phyloP scores from a whole-genome alignment of 805 yeast species.

The Cyberlindnera xylosilytica region DNA sequence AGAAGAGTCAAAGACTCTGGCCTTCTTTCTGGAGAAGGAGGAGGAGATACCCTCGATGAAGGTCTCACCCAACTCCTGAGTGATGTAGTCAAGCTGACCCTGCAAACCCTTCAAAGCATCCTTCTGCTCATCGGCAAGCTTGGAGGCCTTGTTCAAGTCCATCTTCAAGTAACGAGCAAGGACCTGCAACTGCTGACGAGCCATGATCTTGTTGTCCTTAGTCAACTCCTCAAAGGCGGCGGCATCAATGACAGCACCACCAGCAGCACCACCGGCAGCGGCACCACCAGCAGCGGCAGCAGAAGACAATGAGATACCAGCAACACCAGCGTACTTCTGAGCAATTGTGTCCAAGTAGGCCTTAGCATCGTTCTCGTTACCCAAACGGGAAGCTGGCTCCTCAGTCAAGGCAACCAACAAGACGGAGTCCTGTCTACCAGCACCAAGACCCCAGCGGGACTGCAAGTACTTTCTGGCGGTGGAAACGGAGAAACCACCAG shows the following conservation, averaged over 20 bases:
- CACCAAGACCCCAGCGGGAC: slow-evolving; percentile 86
- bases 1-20: slow-evolving; percentile 93
- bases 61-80: slow-evolving; percentile 80
- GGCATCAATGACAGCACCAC: slow-evolving; percentile 87
- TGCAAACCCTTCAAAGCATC: slow-evolving; percentile 83
- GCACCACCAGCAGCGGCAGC: slow-evolving; percentile 46
- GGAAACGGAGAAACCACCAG: slow-evolving; percentile 97
- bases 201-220: slow-evolving; percentile 45
- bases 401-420: slow-evolving; percentile 77
- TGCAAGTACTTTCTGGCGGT: slow-evolving; percentile 89
- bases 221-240: slow-evolving; percentile 82
- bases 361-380: slow-evolving; percentile 85
- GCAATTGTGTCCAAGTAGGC: slow-evolving; percentile 79
- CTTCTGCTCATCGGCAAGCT: slow-evolving; percentile 69
- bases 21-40: slow-evolving; percentile 85
- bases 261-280: slow-evolving; percentile 60
- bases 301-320: slow-evolving; percentile 76
- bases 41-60: slow-evolving; percentile 92
- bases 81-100: slow-evolving; percentile 79
- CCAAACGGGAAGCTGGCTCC: slow-evolving; percentile 91
- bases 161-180: slow-evolving; percentile 92
- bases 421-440: slow-evolving; percentile 93
- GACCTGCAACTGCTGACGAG: slow-evolving; percentile 69
- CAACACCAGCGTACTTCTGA: slow-evolving; percentile 78
- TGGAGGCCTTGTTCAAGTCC: slow-evolving; percentile 89